Evolutionary conservation across 495 filamentous ascomycete genomes (phyloP), one percentile per base, ranked within the genome.

Genomic region (Monascus purpureus): DNA sequence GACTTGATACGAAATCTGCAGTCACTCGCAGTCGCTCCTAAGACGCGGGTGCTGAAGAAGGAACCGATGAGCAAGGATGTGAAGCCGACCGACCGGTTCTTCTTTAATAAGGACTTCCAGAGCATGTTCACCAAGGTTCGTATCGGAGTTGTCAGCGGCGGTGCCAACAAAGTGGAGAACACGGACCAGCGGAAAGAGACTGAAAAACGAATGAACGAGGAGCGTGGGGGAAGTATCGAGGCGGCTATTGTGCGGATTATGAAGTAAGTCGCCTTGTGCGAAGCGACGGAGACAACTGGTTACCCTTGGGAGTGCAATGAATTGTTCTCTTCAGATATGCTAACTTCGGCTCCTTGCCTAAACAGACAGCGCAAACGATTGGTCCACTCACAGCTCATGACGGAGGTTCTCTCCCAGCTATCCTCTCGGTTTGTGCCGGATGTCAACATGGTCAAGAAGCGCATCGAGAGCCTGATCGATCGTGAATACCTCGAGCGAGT

Each of bases 401-500:
- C 67, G 15, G 92, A 96, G 55, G 82, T 90, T 8, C 77, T 99
- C 35, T 62, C 67, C 28, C 83, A 93, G 49, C 65, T 96, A 2
- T 63, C 71, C 1, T 48, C 61, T 15, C 77, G 87, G 32, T 99
- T 99, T 61, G 77, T 77, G 36, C 92, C 90, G 0, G 88, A 96
- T 37, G 66, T 95, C 19, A 66, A 68, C 24, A 82, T 96, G 68
- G 78, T 96, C 57, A 99, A 99, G 63, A 77, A 73, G 47, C 73
- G 81, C n/a, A 83, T 99, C 36, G 90, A 99, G 51, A 81, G 79
- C 43, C 55, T 99, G 40, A 90, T 99, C 32, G 77, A 80, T 39
- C 70, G 86, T 28, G 90, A 99, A 47, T 99, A 95, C 46, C 57
- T 99, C n/a, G 88, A 93, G 53, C 74, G 90, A 16, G 61, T 88